Evolutionary conservation across 768 basidiomycete genomes (phyloP).

Genomic region (Gautieria morchelliformis): DNA sequence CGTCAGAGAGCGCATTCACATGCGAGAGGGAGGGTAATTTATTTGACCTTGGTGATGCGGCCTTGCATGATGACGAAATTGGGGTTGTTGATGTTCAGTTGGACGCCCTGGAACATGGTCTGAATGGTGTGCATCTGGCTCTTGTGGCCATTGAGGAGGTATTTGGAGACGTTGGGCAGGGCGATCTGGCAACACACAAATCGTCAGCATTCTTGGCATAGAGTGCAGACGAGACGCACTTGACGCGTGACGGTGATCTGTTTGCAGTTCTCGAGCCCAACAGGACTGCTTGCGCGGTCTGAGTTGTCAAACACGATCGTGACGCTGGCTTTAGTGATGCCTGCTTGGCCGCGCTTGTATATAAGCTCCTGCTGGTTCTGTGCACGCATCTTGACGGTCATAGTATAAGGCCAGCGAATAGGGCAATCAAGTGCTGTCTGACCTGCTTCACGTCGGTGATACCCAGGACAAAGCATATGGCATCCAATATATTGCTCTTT

Average conservation of each 20-base stretch:
- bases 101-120: conserved; percentile 90
- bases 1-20: neutral
- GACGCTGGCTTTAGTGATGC: conserved; percentile 92
- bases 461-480: conserved; percentile 97
- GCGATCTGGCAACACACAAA: conserved; percentile 50
- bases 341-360: conserved; percentile 98
- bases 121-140: conserved; percentile 78
- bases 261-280: conserved; percentile 65
- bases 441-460: conserved; percentile 96
- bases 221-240: conserved; percentile 29
- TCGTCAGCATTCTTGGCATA: neutral
- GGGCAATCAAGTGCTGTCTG: conserved; percentile 12
- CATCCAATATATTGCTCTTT: conserved; percentile 98
- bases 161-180: conserved; percentile 88
- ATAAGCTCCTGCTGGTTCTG: conserved; percentile 96
- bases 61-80: conserved; percentile 99
- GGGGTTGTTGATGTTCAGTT: conserved; percentile 98
- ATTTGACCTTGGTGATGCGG: conserved; percentile 85
- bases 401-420: neutral
- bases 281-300: conserved; percentile 73
- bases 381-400: conserved; percentile 66
- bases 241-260: conserved; percentile 98
- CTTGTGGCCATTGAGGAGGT: conserved; percentile 94
- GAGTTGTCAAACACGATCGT: conserved; percentile 99
- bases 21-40: neutral